These are phyloP conservation scores for Nannizziopsis barbatae DNA, from an alignment of 2,329 filamentous ascomycete species.

Conservation along the genomic window DNA sequence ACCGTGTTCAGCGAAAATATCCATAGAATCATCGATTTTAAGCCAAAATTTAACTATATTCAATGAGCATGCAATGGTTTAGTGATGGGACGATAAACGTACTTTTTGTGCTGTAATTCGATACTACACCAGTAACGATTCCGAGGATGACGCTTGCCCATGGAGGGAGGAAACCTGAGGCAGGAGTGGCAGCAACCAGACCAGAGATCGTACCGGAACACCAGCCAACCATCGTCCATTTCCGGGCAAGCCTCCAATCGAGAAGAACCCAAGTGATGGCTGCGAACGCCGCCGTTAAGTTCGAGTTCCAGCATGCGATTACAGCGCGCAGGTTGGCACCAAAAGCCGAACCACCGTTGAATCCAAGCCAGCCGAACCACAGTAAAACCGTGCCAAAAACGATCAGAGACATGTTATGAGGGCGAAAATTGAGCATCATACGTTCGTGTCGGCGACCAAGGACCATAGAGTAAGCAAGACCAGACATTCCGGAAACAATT, in stretches of 20 bases:
- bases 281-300: constrained; percentile 82
- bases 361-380: constrained; percentile 98
- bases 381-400: constrained; percentile 89
- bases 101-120: constrained; percentile 82
- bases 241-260: constrained; percentile 85
- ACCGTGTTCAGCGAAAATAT: constrained; percentile 84
- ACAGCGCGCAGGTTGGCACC: constrained; percentile 87
- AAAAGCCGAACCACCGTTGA: constrained; percentile 93
- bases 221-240: constrained; percentile 92
- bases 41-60: constrained; percentile 57
- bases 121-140: constrained; percentile 53
- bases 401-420: constrained; percentile 96
- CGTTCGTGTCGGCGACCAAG: constrained; percentile 93
- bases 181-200: constrained; percentile 76
- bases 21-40: constrained; percentile 74
- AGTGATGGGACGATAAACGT: constrained; percentile 35
- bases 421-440: constrained; percentile 99
- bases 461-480: constrained; percentile 88
- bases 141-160: constrained; percentile 54
- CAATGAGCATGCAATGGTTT: constrained; percentile 11
- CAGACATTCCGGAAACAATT: constrained; percentile 86
- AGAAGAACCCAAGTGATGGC: constrained; percentile 90
- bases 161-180: constrained; percentile 64
- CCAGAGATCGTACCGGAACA: constrained; percentile 81
- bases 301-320: constrained; percentile 98